phyloP scores from a whole-genome alignment of 2,329 filamentous ascomycete species.

The Elsinoe necatrix region DNA sequence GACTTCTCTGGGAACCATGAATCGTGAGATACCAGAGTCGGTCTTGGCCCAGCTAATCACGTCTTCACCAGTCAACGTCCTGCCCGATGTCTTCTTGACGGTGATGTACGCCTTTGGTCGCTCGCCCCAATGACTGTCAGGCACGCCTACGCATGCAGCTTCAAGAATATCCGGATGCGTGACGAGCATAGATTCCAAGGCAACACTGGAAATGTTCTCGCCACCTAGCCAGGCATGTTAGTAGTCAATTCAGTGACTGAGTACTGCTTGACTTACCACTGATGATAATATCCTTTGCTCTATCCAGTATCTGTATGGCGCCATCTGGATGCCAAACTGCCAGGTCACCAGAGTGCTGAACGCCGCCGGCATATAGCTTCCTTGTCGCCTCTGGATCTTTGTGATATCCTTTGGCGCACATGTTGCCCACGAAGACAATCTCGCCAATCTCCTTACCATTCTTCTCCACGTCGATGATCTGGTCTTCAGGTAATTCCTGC shows the following conservation, averaged over 20 bases:
- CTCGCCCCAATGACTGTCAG: conserved; percentile 90
- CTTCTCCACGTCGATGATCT: conserved; percentile 57
- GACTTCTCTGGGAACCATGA: conserved; percentile 66
- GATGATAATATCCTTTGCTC: conserved; percentile 97
- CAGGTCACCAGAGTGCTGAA: conserved; percentile 80
- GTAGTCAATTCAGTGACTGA: conserved; percentile 13
- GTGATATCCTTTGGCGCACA: conserved; percentile 85
- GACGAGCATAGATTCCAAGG: conserved; percentile 80
- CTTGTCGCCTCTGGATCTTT: conserved; percentile 78
- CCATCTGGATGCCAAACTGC: conserved; percentile 91
- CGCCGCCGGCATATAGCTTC: conserved; percentile 81
- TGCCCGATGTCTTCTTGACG: conserved; percentile 55
- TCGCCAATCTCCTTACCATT: conserved; percentile 72
- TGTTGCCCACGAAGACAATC: conserved; percentile 83
- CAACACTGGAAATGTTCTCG: conserved; percentile 93
- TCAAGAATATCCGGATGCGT: conserved; percentile 86
- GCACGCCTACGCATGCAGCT: conserved; percentile 79
- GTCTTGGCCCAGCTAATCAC: conserved; percentile 81
- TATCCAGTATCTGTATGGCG: conserved; percentile 81
- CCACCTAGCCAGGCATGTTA: conserved; percentile 51
- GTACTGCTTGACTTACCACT: conserved; percentile 51
- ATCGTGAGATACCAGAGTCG: conserved; percentile 72
- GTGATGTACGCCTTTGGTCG: conserved; percentile 92
- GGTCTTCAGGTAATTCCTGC: conserved; percentile 56
- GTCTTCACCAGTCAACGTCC: conserved; percentile 50